These are phyloP conservation scores for Pythium aquatile DNA, from an alignment of 352 stramenopile genomes.

Conservation along the genomic window DNA sequence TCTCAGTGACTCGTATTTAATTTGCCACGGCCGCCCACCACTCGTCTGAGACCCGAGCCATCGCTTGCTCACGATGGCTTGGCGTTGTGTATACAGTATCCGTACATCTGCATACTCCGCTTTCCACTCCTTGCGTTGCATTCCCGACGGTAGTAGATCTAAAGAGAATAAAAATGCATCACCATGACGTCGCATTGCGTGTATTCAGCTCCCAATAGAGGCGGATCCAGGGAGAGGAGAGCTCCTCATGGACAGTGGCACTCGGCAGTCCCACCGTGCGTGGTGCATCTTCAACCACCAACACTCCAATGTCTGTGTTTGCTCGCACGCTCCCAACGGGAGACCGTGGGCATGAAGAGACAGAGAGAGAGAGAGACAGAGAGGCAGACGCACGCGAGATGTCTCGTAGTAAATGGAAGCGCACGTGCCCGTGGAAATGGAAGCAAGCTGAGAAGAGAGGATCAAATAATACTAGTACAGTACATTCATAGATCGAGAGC, in stretches of 20 bases:
- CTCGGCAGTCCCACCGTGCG: not conserved
- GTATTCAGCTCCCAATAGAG: not conserved
- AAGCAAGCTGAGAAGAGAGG: not conserved
- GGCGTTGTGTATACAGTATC: not conserved
- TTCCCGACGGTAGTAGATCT: not conserved
- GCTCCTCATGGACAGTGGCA: not conserved
- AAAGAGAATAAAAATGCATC: constrained; percentile 1
- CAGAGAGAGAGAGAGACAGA: too few species aligned
- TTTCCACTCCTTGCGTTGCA: not conserved
- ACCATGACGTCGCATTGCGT: not conserved
- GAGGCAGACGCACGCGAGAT: not conserved
- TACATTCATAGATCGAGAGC: not conserved
- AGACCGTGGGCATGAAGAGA: too few species aligned
- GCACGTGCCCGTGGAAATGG: not conserved
- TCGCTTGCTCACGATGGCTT: not conserved
- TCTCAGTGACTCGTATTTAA: constrained; percentile 27
- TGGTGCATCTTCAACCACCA: not conserved
- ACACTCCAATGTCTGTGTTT: not conserved
- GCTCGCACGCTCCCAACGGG: not conserved
- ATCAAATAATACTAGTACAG: not conserved
- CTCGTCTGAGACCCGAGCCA: not conserved
- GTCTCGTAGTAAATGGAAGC: not conserved
- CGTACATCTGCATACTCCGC: not conserved
- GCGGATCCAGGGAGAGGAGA: not conserved
- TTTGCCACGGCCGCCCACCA: constrained; percentile 6